Base-by-base conservation (phyloP, 805 yeast genomes). In the Candida coquimbonensis region DNA sequence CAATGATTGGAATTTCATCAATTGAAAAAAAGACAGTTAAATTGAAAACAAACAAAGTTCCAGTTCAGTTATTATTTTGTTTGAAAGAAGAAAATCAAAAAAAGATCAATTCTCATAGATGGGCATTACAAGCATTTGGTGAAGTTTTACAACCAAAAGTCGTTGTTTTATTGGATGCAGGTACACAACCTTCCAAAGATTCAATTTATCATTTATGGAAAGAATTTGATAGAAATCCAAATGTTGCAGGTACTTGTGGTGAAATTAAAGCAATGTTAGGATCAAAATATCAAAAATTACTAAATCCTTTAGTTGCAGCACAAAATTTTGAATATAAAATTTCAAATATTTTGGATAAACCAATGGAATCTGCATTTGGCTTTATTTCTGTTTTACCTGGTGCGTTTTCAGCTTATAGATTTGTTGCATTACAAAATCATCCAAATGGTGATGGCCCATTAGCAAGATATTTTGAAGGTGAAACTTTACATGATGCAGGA, bases 201-300 rank as follows among this genome's bases (percentile, higher is more conserved):
- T 83, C 97, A 3, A 78, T 91, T 43, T 90, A 87, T 63, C 85
- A 87, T 54, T 67, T 93, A 46, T 91, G 99, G 99, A 81, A 81
- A 62, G 78, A 90, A 36, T 93, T 91, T 60, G 79, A 78, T 50
- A 72, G 72, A 49, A 74, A 81, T 55, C 83, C 88, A 2, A 76
- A 80, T 44, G 95, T 91, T 19, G 99, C 96, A 3, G 99, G 99
- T 36, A 95, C 97, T 1, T 91, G 99, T 77, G 99, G 99, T 45
- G 98, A 93, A 62, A 91, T 93, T 65, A 83, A 80, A 52, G 95
- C 93, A 0, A 81, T 83, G 63, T 68, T 90, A 44, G 97, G 98
- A 3, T 70, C 69, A 21, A 73, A 69, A 12, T 75, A 72, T 49
- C 63, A 59, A 40, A 70, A 74, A 39, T 67, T 91, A 38, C 52